phyloP scores from a whole-genome alignment of 129 eudicot species.

The Chrysanthemum makinoi region DNA sequence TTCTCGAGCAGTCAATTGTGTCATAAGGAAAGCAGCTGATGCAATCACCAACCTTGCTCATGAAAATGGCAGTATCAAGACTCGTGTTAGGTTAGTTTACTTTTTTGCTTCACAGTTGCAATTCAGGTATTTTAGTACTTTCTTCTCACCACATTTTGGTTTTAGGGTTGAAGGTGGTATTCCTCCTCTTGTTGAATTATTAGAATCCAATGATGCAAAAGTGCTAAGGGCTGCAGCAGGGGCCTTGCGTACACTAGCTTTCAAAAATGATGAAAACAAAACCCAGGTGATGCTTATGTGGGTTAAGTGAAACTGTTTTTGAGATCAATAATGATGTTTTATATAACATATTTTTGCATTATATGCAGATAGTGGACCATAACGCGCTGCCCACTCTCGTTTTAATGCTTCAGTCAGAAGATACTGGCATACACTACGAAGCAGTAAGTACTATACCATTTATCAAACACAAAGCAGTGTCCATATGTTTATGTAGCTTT shows the following conservation, averaged over 20 bases:
- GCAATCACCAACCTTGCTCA: constrained; percentile 97
- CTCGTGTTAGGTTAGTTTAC: constrained; percentile 66
- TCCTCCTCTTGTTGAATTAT: constrained; percentile 91
- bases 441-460: constrained; percentile 53
- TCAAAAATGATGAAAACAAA: constrained; percentile 83
- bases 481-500: not conserved
- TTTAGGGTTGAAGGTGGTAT: constrained; percentile 90
- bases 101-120: not conserved
- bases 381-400: constrained; percentile 86
- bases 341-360: not conserved
- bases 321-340: constrained; percentile 1
- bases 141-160: constrained; percentile 8
- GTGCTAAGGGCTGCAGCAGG: constrained; percentile 97
- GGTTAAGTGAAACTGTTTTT: constrained; percentile 5
- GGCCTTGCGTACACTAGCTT: constrained; percentile 80
- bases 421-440: constrained; percentile 76
- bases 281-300: constrained; percentile 46
- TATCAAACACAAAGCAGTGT: constrained; percentile 8
- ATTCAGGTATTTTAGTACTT: not conserved
- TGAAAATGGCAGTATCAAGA: constrained; percentile 79
- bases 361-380: constrained; percentile 84
- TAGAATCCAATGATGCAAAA: constrained; percentile 67
- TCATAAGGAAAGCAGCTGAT: constrained; percentile 84
- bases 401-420: constrained; percentile 88
- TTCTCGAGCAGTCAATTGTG: constrained; percentile 63